Evolutionary conservation across 352 stramenopile species (phyloP), one percentile per base, ranked within the genome.

Genomic region (Phytophthora citrophthora): DNA sequence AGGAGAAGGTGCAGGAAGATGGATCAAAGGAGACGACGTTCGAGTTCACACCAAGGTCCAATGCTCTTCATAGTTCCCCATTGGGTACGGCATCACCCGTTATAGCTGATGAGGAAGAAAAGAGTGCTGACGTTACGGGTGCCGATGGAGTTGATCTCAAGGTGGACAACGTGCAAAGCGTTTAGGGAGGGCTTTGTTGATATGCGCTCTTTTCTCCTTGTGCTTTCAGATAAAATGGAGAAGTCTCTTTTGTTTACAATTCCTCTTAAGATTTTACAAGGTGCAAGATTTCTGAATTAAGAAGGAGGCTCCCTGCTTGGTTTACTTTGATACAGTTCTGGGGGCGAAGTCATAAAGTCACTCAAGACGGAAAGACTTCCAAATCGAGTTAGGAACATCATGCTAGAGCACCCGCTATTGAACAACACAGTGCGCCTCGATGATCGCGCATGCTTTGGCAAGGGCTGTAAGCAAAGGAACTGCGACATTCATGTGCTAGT

Each of bases 1-100:
- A 83, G n/a, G 72, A 86, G 39, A 72, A 73, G 31, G 74, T 65
- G 11, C 74, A 83, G 8, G 78, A 84, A 8, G 79, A 91, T 50
- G 80, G 78, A 2, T 79, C 74, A 0, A 87, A 90, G 23, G 85
- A 92, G 51, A 90, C 81, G 2, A 90, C 77, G 15, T 94, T 94
- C 57, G 83, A 94, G 55, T 94, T 94, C 32, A 84, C 84, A 0
- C 78, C 74, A 18, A 73, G 68, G 12, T 85, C 79, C 7, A 89
- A 77, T 51, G 70, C 79, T 7, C 61, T 89, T 15, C 76, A 88
- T 48, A 81, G 68, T 26, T 76, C 72, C 24, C 76, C 79, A 11
- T 41, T 76, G n/a, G 61, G 69, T 11, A 41, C 38, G n/a, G 39
- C 58, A 15, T 80, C 74, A 10, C 54, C 58, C 5, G 52, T 46